Conservation (phyloP, 768 basidiomycete genomes). For the Tulasnella sp. region DNA sequence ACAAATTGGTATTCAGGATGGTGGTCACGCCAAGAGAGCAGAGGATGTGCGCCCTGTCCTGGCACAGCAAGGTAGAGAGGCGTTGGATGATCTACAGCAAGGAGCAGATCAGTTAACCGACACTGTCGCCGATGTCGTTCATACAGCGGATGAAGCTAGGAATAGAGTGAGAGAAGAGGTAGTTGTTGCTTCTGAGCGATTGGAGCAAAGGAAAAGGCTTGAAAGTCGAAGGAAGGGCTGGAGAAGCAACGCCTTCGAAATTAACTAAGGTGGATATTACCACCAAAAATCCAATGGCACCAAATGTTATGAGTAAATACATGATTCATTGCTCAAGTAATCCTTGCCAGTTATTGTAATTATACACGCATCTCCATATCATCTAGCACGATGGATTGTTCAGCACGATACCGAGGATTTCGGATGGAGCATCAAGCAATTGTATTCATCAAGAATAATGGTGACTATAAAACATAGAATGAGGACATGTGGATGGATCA, state of each 20-base stretch:
- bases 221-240: neutral
- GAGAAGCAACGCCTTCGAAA: neutral
- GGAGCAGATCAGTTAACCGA: neutral
- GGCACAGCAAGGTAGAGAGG: neutral
- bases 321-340: too few species aligned
- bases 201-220: neutral
- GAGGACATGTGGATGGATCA: too few species aligned
- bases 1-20: neutral
- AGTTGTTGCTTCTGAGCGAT: neutral
- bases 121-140: neutral
- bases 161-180: neutral
- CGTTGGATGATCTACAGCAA: neutral
- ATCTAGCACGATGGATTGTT: too few species aligned
- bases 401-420: too few species aligned
- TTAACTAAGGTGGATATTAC: too few species aligned
- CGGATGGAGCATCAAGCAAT: too few species aligned
- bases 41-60: neutral
- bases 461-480: too few species aligned
- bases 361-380: too few species aligned
- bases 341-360: too few species aligned
- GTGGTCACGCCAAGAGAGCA: neutral
- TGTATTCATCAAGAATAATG: too few species aligned
- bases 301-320: too few species aligned
- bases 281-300: too few species aligned
- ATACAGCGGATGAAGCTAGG: neutral